phyloP scores from a whole-genome alignment of 352 stramenopile genomes.

The Bremia lactucae region DNA sequence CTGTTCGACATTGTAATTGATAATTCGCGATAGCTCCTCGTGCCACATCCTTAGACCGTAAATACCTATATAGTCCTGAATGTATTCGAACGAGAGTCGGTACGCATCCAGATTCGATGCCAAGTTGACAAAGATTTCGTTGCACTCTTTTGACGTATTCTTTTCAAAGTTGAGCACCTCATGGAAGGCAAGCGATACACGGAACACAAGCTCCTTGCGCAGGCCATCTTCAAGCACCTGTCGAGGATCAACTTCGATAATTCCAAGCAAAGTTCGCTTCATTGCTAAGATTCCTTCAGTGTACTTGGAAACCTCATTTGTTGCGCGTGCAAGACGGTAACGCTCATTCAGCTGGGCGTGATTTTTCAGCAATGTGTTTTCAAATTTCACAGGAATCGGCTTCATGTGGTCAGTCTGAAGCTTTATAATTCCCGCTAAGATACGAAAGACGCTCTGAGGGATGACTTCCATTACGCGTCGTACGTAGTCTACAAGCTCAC shows the following conservation, averaged over 20 bases:
- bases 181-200: conserved; percentile 77
- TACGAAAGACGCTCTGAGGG: conserved; percentile 90
- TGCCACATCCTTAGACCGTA: conserved; percentile 93
- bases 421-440: conserved; percentile 89
- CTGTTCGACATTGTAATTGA: conserved; percentile 94
- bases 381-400: conserved; percentile 86
- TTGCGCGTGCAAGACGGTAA: conserved; percentile 87
- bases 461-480: conserved; percentile 92
- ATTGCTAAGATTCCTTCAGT: conserved; percentile 92
- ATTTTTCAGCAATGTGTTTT: conserved; percentile 88
- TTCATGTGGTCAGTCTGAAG: conserved; percentile 89
- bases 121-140: conserved; percentile 78
- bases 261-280: conserved; percentile 90
- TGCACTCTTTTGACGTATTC: conserved; percentile 74
- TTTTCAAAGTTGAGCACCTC: conserved; percentile 82
- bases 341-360: conserved; percentile 88
- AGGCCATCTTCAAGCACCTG: conserved; percentile 90
- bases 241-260: conserved; percentile 90
- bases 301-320: conserved; percentile 93
- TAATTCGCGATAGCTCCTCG: conserved; percentile 89
- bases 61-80: conserved; percentile 94
- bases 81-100: conserved; percentile 88
- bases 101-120: conserved; percentile 85
- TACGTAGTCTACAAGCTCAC: conserved; percentile 90
- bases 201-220: conserved; percentile 89